Percentiles rank a stretch among this genome's conserved stretches.
Evolutionary conservation across 139 green algal genomes (phyloP).

Genomic region (Nannochloris sp.): DNA sequence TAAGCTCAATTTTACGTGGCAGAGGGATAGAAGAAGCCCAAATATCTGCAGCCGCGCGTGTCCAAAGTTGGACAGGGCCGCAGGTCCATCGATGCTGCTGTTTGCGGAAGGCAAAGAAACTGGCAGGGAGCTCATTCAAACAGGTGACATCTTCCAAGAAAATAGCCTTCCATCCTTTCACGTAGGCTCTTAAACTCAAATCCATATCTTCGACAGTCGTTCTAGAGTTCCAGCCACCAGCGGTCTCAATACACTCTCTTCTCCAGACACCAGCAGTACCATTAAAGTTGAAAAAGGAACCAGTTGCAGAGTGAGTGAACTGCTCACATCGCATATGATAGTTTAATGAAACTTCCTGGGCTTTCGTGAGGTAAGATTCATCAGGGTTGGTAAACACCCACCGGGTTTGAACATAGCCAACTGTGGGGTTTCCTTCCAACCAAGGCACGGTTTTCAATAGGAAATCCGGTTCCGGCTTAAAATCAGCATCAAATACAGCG

Average conservation of each 20-base stretch:
- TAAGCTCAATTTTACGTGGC: conserved; percentile 64
- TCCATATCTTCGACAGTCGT: conserved; percentile 96
- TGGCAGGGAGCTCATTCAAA: conserved; percentile 81
- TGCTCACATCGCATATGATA: conserved; percentile 86
- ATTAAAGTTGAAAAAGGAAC: conserved; percentile 90
- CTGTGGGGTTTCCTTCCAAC: conserved; percentile 47
- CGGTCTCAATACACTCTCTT: conserved; percentile 68
- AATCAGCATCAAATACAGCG: conserved; percentile 86
- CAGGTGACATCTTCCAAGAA: conserved; percentile 78
- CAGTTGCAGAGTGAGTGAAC: conserved; percentile 54
- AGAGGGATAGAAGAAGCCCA: conserved; percentile 53
- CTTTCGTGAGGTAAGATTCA: conserved; percentile 80
- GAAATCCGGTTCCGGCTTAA: conserved; percentile 75
- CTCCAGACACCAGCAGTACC: conserved; percentile 70
- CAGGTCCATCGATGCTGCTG: conserved; percentile 96
- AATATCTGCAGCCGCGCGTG: conserved; percentile 42
- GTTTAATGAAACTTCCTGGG: conserved; percentile 62
- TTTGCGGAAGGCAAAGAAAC: conserved; percentile 90
- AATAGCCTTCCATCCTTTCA: conserved; percentile 78
- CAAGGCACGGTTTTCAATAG: conserved; percentile 52
- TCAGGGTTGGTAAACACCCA: conserved; percentile 79
- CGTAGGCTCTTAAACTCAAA: conserved; percentile 68
- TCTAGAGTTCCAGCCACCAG: conserved; percentile 84
- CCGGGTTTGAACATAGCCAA: conserved; percentile 70
- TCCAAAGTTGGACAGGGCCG: conserved; percentile 76